phyloP scores from a whole-genome alignment of 2,329 filamentous ascomycete species.

The Moelleriella libera region DNA sequence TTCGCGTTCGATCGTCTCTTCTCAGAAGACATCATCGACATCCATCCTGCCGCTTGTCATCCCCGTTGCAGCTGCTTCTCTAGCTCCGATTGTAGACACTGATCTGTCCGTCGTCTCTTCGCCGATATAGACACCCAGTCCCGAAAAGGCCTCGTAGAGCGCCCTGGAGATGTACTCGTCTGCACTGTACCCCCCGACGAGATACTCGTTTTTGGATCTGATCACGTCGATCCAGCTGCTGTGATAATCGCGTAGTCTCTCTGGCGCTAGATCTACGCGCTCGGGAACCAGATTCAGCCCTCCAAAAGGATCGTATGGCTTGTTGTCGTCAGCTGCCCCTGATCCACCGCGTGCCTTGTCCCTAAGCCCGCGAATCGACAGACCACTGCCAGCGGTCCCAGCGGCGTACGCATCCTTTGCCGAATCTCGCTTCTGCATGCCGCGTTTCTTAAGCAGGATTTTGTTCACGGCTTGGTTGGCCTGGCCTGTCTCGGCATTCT shows the following conservation, averaged over 20 bases:
- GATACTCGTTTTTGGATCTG: conserved; percentile 49
- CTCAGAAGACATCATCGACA: conserved; percentile 22
- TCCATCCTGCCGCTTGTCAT: conserved; percentile 27
- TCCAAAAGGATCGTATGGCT: conserved; percentile 79
- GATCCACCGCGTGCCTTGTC: conserved; percentile 29
- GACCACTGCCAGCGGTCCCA: conserved; percentile 10
- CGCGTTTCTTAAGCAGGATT: conserved; percentile 61
- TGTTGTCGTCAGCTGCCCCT: conserved; percentile 32
- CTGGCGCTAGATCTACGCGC: conserved; percentile 46
- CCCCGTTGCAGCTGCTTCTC: conserved; percentile 19
- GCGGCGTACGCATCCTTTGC: conserved; percentile 19
- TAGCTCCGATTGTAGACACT: conserved; percentile 18
- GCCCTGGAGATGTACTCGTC: conserved; percentile 70
- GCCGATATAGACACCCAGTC: conserved; percentile 72
- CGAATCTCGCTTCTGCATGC: conserved; percentile 29
- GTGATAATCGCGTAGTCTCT: conserved; percentile 48
- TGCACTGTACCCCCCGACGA: conserved; percentile 72
- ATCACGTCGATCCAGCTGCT: conserved; percentile 60
- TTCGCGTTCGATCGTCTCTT: no score
- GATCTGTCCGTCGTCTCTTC: conserved; percentile 49
- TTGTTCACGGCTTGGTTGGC: conserved; percentile 44
- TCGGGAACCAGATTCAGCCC: conserved; percentile 55
- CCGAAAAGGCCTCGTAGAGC: conserved; percentile 80
- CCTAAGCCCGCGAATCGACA: conserved; percentile 72
- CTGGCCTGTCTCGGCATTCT: conserved; percentile 43